Percentiles rank a stretch among this genome's conserved stretches.
These are phyloP conservation scores for Wickerhamomyces ciferrii DNA, from an alignment of 805 yeast species.

Conservation along the genomic window DNA sequence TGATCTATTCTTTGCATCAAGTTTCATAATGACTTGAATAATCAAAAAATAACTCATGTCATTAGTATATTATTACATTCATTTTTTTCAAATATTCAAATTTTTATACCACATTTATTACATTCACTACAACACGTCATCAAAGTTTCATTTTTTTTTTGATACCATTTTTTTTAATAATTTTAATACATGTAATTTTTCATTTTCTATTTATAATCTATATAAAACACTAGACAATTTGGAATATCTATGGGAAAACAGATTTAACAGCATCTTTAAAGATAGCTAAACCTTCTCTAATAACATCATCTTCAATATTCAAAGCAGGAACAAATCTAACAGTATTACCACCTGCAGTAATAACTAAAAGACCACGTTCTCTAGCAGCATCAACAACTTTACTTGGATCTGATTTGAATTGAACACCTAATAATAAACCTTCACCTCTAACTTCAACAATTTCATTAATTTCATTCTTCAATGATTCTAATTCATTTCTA, in stretches of 20 bases:
- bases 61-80: neutral
- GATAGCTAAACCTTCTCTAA: conserved; percentile 66
- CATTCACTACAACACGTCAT: neutral
- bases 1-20: neutral
- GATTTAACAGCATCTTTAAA: conserved; percentile 50
- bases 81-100: too few relatives aligned
- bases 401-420: conserved; percentile 62
- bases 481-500: conserved; percentile 38
- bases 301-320: conserved; percentile 66
- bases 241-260: conserved; percentile 8
- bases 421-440: conserved; percentile 83
- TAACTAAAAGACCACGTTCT: conserved; percentile 74
- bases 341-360: conserved; percentile 91
- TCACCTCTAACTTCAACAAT: conserved; percentile 77
- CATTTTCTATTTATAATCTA: neutral
- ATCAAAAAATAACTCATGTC: neutral
- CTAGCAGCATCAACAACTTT: conserved; percentile 63
- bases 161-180: neutral
- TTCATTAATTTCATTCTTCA: conserved; percentile 48
- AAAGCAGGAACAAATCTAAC: conserved; percentile 90
- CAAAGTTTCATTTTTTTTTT: neutral
- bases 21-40: neutral
- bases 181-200: neutral
- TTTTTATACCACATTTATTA: too few relatives aligned
- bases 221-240: neutral